These are phyloP conservation scores for Ogataea hybrid DNA, from an alignment of 1,139 yeast species.

Conservation along the genomic window DNA sequence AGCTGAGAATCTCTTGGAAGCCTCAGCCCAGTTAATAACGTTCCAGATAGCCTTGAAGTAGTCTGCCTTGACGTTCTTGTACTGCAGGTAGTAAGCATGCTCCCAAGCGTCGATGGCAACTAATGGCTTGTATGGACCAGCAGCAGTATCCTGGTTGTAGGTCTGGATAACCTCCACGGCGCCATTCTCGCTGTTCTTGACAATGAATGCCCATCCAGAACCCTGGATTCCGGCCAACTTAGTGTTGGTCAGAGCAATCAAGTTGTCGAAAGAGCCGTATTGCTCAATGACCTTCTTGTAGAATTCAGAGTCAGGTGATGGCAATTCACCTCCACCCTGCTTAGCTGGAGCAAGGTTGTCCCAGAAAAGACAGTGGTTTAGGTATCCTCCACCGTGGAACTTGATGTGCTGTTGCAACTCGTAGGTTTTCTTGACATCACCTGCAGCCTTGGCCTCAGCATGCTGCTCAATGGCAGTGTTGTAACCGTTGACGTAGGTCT, in stretches of 20 bases:
- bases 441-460: conserved; percentile 63
- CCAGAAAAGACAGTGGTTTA: conserved; percentile 89
- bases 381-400: conserved; percentile 95
- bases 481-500: conserved; percentile 88
- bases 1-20: conserved; percentile 58
- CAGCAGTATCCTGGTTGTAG: conserved; percentile 87
- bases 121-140: conserved; percentile 71
- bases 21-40: conserved; percentile 95
- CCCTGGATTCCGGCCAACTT: conserved; percentile 94
- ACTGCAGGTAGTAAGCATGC: conserved; percentile 96
- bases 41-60: conserved; percentile 97
- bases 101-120: conserved; percentile 99
- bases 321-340: conserved; percentile 84
- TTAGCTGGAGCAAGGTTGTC: conserved; percentile 82
- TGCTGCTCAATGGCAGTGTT: conserved; percentile 80
- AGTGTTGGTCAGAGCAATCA: conserved; percentile 66
- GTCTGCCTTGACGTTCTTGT: conserved; percentile 91
- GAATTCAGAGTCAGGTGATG: conserved; percentile 55
- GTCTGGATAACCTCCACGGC: conserved; percentile 83
- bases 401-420: conserved; percentile 78
- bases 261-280: conserved; percentile 76
- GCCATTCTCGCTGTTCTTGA: conserved; percentile 81
- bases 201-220: conserved; percentile 97
- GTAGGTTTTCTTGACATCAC: conserved; percentile 65
- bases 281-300: conserved; percentile 62